phyloP scores from a whole-genome alignment of 163 green algal genomes.

The Trebouxiophyceae sp. region DNA sequence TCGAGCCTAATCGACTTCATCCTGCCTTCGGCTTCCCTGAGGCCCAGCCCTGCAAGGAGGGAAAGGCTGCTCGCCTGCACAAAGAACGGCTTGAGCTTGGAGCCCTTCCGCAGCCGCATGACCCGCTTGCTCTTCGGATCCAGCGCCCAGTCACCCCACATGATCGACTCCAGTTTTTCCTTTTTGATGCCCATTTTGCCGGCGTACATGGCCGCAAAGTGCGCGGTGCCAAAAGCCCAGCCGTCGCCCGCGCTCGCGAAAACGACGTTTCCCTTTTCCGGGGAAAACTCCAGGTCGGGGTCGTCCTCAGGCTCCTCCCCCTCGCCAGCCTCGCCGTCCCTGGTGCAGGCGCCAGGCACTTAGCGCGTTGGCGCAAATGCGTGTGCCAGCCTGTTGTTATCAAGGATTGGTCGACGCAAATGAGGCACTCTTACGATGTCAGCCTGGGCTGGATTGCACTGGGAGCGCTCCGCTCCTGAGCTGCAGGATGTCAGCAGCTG shows the following conservation, averaged over 20 bases:
- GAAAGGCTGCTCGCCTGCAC: conserved; percentile 45
- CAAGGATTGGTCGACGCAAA: no score
- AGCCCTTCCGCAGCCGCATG: conserved; percentile 44
- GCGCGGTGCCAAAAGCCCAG: conserved; percentile 84
- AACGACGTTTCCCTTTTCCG: conserved; percentile 83
- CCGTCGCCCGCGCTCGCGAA: conserved; percentile 90
- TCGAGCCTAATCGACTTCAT: no score
- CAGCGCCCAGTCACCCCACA: conserved; percentile 90
- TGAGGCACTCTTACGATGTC: no score
- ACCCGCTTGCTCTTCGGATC: conserved; percentile 87
- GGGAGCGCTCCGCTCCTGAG: no score
- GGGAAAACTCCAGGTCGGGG: conserved; percentile 35
- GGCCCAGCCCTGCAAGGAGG: no score
- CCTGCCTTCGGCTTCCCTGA: no score
- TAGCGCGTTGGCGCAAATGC: no score
- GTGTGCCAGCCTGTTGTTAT: no score
- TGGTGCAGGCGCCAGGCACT: no score
- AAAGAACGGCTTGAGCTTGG: conserved; percentile 77
- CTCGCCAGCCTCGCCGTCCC: no score
- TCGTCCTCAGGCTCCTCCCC: conserved; percentile 28
- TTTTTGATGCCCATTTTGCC: conserved; percentile 69
- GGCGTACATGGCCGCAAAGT: conserved; percentile 88
- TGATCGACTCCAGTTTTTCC: conserved; percentile 28
- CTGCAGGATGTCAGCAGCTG: no score
- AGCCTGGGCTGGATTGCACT: no score